Evolutionary conservation across 345 rosid genomes (phyloP), one percentile per base, ranked within the genome.

Genomic region (Lumnitzera littorea): DNA sequence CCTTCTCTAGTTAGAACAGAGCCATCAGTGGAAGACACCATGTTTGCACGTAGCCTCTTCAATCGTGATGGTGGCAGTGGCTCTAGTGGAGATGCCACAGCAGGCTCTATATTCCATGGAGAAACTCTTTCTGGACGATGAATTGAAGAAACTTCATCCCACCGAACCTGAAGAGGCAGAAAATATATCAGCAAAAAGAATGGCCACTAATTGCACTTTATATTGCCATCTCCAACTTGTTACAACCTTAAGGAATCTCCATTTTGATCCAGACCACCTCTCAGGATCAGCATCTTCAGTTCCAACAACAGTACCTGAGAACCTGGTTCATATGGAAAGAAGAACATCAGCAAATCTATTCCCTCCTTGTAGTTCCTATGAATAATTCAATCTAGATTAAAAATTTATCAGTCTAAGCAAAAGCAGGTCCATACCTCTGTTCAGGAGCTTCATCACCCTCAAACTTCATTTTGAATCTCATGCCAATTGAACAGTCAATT

Each of bases 391-490:
- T 46, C 48, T 4, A 36, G 43, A 36, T 9, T 9, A 36, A 36
- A 36, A 9, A 36, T 36, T 36, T 36, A 36, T 36, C 43, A 36
- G 43, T 36, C 43, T 9, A 36, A 36, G 43, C 10, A 36, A 36
- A 36, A 36, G 11, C 9, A 36, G 11, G 43, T 36, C 20, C 56
- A 43, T 57, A 83, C 88, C 85, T 80, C 63, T 80, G 85, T 49
- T 80, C 88, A 5, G 85, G 78, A 67, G 76, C 76, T 71, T 80
- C 88, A 67, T 72, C 80, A 53, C 82, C 83, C 62, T 82, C 86
- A 65, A 82, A 82, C 62, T 72, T 76, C 86, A 82, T 82, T 62
- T 76, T 82, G 66, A 82, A 82, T 61, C 86, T 78, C 86, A 76
- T 76, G 27, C 86, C 86, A n/a, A 82, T 72, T 16, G 81, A 62